Evolutionary conservation across 2,329 filamentous ascomycete genomes (phyloP), one percentile per base, ranked within the genome.

Genomic region (Ambrosiella xylebori): DNA sequence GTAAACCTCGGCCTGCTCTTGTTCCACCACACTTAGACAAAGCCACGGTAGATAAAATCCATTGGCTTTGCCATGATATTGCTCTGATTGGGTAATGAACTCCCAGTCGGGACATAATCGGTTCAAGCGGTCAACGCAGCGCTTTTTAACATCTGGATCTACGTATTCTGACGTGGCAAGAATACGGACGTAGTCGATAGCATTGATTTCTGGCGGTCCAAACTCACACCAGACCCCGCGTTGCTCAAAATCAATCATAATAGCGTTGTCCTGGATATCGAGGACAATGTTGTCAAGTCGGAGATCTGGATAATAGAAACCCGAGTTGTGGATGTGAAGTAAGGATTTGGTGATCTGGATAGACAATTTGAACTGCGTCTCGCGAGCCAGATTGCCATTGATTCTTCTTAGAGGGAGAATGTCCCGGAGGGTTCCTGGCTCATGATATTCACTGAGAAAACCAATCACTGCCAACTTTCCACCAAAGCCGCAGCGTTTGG

Each of bases 211-310:
- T 0, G 79, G 79, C 0, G 79, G 72, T 1, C 75, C 76, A 65
- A 81, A 82, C 64, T 80, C 76, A 66, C 75, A 79, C 79, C 79
- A 82, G 1, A 81, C 77, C 7, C 79, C 79, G 38, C 79, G 73
- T 65, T 82, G 79, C 66, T 82, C 79, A 63, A 82, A 80, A 61
- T 82, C 79, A 3, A 82, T 72, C 72, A 82, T 76, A 63, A 81
- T 65, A 8, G 74, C 67, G 57, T 80, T 71, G 17, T 68, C 68
- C 1, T 68, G 63, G 19, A 69, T 69, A 1, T 76, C 75, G 12
- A 81, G 66, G 2, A 82, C 74, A 39, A 82, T 70, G 62, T 82
- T 81, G 65, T 82, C 79, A 3, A 81, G 72, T 12, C 79, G 75
- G 12, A 81, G 71, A 62, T 82, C 79, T 1, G 78, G 76, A 62